Percentiles rank a stretch among this genome's conserved stretches.
Evolutionary conservation across 495 filamentous ascomycete species (phyloP).

Genomic region (Letharia columbiana): DNA sequence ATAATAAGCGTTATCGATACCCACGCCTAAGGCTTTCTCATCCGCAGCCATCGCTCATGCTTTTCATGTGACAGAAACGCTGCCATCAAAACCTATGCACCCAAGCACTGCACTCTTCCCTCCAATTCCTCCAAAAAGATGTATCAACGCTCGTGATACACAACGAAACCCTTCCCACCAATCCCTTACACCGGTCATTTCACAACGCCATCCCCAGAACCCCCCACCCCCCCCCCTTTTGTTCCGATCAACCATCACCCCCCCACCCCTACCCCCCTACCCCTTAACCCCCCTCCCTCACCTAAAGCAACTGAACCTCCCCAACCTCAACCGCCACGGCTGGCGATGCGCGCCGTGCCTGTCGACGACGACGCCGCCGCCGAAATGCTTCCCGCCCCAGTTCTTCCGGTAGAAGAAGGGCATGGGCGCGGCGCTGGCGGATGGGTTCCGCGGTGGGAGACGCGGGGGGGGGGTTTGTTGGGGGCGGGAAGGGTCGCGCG

Average conservation of each 20-base stretch:
- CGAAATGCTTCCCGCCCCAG: constrained; percentile 20
- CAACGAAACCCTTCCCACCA: neutral
- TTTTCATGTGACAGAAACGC: neutral
- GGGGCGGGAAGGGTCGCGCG: neutral
- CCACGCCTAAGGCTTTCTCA: neutral
- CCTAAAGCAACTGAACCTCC: constrained; percentile 32
- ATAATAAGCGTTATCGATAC: neutral
- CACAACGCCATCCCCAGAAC: neutral
- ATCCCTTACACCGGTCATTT: neutral
- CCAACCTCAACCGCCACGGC: constrained; percentile 32
- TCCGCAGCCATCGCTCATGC: neutral
- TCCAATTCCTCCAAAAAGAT: neutral
- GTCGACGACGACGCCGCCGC: constrained; percentile 33
- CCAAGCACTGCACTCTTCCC: neutral
- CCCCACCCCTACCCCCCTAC: too few relatives aligned
- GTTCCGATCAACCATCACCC: neutral
- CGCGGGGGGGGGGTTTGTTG: neutral
- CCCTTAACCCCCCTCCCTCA: neutral
- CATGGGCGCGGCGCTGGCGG: neutral
- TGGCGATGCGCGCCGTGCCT: constrained; percentile 32
- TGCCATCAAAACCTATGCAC: neutral
- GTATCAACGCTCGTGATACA: neutral
- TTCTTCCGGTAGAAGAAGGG: constrained; percentile 20
- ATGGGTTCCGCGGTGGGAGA: neutral
- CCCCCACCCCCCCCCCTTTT: neutral